Evolutionary conservation across 306 rosid genomes (phyloP), one percentile per base, ranked within the genome.

Genomic region (Benincasa hispida): DNA sequence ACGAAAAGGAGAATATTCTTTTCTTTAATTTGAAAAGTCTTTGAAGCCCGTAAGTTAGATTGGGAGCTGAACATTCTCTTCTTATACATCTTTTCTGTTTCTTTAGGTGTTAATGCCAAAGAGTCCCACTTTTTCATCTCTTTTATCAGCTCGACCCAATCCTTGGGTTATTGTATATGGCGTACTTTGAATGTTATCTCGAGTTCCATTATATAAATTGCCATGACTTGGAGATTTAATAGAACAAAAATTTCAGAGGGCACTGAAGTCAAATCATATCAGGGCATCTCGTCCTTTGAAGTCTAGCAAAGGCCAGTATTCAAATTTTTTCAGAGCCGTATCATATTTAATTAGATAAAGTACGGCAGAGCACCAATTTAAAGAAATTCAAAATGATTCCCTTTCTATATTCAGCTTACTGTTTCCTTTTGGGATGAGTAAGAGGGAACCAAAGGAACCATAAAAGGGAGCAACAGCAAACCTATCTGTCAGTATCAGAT

Each of bases 101-200:
- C 79, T 68, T 63, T 85, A 85, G 93, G 47, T 75, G 87, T 75
- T 27, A 86, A n/a, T 25, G 24, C 11, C 32, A 27, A 27, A 7
- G 76, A 80, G 74, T 92, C 83, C 94, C 96, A 56, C 61, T 56
- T 17, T 77, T 86, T 28, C 83, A 84, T 92, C 57, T 91, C 35
- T 92, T 85, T 82, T 91, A 93, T 57, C 92, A 89, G 27, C 96
- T 93, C 28, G 89, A 92, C 6, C 96, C 96, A 21, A 76, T 93
- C 60, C 85, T 2, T 45, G 51, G 17, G 18, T 41, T 41, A 32
- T 32, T 32, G 5, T 32, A 32, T 32, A 4, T 32, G 35, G 47
- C 14, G 47, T 41, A 41, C 3, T 8, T 39, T 39, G 47, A 19
- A 66, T 35, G 48, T 41, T 39, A 22, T 14, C 19, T 50, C 32